Evolutionary conservation across 2,329 filamentous ascomycete species (phyloP).

Genomic region (Fusarium sp.): DNA sequence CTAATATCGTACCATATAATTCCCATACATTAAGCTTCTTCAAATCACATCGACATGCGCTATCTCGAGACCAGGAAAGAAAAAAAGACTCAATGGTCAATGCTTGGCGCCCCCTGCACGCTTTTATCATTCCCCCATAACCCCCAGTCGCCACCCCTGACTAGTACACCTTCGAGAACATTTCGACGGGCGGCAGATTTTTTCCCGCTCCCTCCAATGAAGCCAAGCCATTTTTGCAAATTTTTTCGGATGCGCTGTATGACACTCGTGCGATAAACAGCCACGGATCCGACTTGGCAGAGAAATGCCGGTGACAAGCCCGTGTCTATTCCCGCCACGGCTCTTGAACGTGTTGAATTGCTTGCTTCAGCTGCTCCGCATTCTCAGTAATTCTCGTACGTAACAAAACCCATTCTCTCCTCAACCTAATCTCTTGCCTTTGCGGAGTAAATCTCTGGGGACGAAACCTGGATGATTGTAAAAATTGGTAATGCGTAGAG

Average conservation of each 20-base stretch:
- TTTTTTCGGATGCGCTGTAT: slow-evolving; percentile 7
- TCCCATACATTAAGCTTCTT: neutral
- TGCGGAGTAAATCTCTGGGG: slow-evolving; percentile 36
- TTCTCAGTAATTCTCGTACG: slow-evolving; percentile 23
- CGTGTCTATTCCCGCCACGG: neutral
- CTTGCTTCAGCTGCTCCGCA: slow-evolving; percentile 12
- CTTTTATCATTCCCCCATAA: slow-evolving; percentile 13
- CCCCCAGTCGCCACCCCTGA: slow-evolving; percentile 12
- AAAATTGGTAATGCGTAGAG: neutral
- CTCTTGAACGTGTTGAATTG: neutral
- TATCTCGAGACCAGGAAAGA: neutral
- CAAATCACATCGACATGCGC: neutral
- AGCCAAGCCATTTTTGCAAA: slow-evolving; percentile 15
- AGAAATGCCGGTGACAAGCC: neutral
- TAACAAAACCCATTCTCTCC: slow-evolving; percentile 25
- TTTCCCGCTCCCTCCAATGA: neutral
- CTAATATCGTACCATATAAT: slow-evolving; percentile 12
- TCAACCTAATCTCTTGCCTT: slow-evolving; percentile 35
- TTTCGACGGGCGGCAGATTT: slow-evolving; percentile 11
- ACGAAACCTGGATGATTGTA: neutral
- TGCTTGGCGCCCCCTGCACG: slow-evolving; percentile 12
- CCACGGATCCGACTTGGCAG: slow-evolving; percentile 18
- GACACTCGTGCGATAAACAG: slow-evolving; percentile 17
- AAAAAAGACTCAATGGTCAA: slow-evolving; percentile 26
- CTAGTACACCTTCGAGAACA: slow-evolving; percentile 32